Base-by-base conservation (phyloP, 1,284 basidiomycete genomes). In the Rhodotorula sp. region DNA sequence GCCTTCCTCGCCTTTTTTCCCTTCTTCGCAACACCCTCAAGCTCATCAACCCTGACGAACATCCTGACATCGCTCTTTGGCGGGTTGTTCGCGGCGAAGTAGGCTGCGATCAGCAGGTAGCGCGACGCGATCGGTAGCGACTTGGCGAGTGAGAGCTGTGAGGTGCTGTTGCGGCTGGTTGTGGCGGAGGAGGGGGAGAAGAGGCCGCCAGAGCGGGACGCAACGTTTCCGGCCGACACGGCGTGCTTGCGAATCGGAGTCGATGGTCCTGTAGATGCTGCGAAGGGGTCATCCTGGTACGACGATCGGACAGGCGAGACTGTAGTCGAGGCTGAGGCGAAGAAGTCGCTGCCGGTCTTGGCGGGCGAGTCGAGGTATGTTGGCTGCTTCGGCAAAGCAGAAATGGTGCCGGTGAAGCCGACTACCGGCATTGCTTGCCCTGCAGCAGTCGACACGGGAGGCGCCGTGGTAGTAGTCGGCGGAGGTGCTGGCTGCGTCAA, bases 61-160 rank as follows among this genome's bases (percentile, higher is more conserved):
- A 62, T 63, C n/a, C 62, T 54, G 22, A 75, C 74, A 30, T 75
- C 74, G 27, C 64, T 67, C 62, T 74, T 75, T 3, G 68, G 61
- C 39, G 72, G 66, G 52, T 75, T 74, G 67, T 66, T 64, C 11
- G 62, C 66, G 4, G 74, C 74, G 27, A 68, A 71, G 56, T 61
- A 72, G 22, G 65, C 58, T 17, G 74, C 67, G 27, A 75, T 34
- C 44, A 75, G 63, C 30, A 75, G 39, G 54, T 59, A 70, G n/a
- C 67, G 66, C 8, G 67, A 61, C 22, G 64, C 60, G n/a, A 67
- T 36, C 15, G 74, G 74, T 19, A 75, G 64, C 1, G 66, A 67
- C 29, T 62, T 64, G 20, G 68, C 46, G 2, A 75, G 58, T 5
- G 68, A 22, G 5, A 27, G 29, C 13, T 32, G 52, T 8, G 27